Evolutionary conservation across 352 stramenopile genomes (phyloP).

Genomic region (Globisporangium perplexum): DNA sequence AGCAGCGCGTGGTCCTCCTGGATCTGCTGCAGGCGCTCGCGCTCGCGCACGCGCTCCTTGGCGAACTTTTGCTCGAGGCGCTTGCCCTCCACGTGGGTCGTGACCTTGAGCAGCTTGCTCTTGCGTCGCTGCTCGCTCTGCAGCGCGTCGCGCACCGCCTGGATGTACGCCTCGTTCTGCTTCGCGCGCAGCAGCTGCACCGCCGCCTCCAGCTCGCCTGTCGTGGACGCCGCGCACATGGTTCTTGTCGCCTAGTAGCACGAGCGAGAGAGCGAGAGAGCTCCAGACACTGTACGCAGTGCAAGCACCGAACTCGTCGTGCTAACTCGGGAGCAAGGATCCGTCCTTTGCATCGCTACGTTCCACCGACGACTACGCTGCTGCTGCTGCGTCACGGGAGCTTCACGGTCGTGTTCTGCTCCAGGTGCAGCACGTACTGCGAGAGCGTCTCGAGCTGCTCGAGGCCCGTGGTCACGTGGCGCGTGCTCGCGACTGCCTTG

Average conservation of each 20-base stretch:
- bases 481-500: slow-evolving; percentile 26
- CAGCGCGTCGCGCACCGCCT: slow-evolving; percentile 45
- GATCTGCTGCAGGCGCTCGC: slow-evolving; percentile 49
- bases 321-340: too few species aligned
- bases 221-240: background rate
- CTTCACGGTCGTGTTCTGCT: slow-evolving; percentile 65
- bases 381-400: slow-evolving; percentile 21
- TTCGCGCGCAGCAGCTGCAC: slow-evolving; percentile 5
- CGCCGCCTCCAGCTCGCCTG: slow-evolving; percentile 4
- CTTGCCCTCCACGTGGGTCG: slow-evolving; percentile 34
- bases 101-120: slow-evolving; percentile 25
- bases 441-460: slow-evolving; percentile 62
- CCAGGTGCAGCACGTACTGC: slow-evolving; percentile 63
- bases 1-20: slow-evolving; percentile 53
- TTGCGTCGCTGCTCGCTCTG: slow-evolving; percentile 49
- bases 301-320: too few species aligned
- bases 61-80: slow-evolving; percentile 50
- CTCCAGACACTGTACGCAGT: too few species aligned
- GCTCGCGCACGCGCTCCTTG: slow-evolving; percentile 36
- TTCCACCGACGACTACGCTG: too few species aligned
- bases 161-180: slow-evolving; percentile 37
- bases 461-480: slow-evolving; percentile 25
- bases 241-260: too few species aligned
- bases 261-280: too few species aligned
- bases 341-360: too few species aligned